A percentile compares a stretch with the other conserved stretches of the same genome.
phyloP scores from a whole-genome alignment of 2,329 filamentous ascomycete genomes.

The Aspergillus pseudotamarii region DNA sequence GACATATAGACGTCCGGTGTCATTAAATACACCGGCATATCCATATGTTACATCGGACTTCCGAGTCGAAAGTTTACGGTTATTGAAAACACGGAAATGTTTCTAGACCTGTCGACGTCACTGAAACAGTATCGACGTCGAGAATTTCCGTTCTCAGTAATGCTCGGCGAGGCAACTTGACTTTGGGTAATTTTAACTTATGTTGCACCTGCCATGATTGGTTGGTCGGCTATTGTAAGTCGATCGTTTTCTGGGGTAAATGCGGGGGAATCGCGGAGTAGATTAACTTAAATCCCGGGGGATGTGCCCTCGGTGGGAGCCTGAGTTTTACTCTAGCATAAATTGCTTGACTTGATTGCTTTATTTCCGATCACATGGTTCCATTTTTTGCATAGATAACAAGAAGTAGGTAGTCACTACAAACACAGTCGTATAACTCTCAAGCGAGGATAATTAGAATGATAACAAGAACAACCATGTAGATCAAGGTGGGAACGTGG shows the following conservation, averaged over 20 bases:
- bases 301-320: not conserved
- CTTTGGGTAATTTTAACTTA: not conserved
- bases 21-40: not conserved
- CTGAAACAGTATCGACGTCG: not conserved
- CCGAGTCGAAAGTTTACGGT: not conserved
- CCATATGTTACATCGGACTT: not conserved
- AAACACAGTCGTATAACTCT: too few species aligned
- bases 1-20: not conserved
- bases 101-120: not conserved
- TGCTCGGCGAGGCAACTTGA: not conserved
- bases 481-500: constrained; percentile 13
- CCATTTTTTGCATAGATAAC: too few species aligned
- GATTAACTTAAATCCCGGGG: not conserved
- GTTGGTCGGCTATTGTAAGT: not conserved
- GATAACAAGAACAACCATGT: not conserved
- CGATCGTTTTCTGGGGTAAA: not conserved
- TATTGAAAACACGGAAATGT: constrained; percentile 1
- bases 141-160: not conserved
- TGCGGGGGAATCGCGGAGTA: not conserved
- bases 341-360: not conserved
- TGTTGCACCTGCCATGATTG: not conserved
- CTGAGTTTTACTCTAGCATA: not conserved
- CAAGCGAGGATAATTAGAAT: too few species aligned
- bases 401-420: too few species aligned
- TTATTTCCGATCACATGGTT: too few species aligned